phyloP scores from a whole-genome alignment of 345 rosid species.

The Trapa bicornis region DNA sequence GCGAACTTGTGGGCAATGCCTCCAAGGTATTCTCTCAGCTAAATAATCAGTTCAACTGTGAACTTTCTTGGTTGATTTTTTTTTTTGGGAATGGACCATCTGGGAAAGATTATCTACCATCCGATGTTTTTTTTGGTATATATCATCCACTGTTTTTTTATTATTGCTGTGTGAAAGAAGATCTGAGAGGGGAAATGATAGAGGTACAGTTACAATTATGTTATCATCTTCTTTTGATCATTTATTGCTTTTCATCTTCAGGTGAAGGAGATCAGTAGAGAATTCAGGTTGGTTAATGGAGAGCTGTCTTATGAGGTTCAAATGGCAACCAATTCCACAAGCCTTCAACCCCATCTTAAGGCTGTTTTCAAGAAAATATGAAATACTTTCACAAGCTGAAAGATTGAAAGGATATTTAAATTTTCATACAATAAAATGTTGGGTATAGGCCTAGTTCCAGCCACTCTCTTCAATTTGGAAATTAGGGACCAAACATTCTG shows the following conservation, averaged over 20 bases:
- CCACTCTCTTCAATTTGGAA: not conserved
- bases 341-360: conserved; percentile 36
- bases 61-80: not conserved
- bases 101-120: not conserved
- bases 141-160: no score
- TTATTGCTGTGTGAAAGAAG: not conserved
- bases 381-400: not conserved
- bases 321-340: conserved; percentile 30
- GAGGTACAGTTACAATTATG: not conserved
- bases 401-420: not conserved
- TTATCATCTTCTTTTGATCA: not conserved
- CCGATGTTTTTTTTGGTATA: not conserved
- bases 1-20: conserved; percentile 61
- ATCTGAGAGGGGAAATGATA: not conserved
- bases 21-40: conserved; percentile 37
- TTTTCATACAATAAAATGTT: not conserved
- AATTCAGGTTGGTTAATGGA: conserved; percentile 34
- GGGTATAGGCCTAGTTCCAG: not conserved
- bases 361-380: conserved; percentile 35
- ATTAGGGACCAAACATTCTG: not conserved
- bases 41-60: not conserved
- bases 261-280: conserved; percentile 47
- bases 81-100: not conserved
- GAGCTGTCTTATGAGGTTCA: conserved; percentile 35
- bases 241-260: conserved; percentile 6